phyloP scores from a whole-genome alignment of 257 asterid species.

The Solanum medicagineum region DNA sequence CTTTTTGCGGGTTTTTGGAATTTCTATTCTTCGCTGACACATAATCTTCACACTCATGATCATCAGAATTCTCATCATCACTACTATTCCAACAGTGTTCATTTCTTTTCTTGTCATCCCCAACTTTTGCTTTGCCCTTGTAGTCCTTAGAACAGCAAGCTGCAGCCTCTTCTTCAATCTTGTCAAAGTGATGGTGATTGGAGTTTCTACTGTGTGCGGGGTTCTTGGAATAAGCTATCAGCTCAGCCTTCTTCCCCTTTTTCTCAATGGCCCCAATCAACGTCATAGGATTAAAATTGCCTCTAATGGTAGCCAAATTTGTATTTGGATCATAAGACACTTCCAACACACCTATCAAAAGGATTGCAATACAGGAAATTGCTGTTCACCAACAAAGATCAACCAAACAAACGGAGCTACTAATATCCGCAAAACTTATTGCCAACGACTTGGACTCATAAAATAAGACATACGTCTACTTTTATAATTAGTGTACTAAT shows the following conservation, averaged over 20 bases:
- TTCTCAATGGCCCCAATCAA: neutral
- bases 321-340: neutral
- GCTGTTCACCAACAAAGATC: too few relatives aligned
- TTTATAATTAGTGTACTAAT: neutral
- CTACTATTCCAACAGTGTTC: neutral
- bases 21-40: conserved; percentile 2
- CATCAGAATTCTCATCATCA: neutral
- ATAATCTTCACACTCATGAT: neutral
- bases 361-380: too few relatives aligned
- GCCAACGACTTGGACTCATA: neutral
- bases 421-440: neutral
- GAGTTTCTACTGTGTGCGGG: neutral
- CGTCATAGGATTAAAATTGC: neutral
- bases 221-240: conserved; percentile 1
- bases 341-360: neutral
- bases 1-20: neutral
- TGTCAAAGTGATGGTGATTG: neutral
- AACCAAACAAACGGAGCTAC: too few relatives aligned
- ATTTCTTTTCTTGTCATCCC: neutral
- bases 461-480: neutral
- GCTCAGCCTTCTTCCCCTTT: neutral
- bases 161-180: neutral
- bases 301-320: neutral
- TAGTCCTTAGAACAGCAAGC: neutral
- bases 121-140: neutral